phyloP scores from a whole-genome alignment of 331 rosid species.

The Dryas integrifolia region DNA sequence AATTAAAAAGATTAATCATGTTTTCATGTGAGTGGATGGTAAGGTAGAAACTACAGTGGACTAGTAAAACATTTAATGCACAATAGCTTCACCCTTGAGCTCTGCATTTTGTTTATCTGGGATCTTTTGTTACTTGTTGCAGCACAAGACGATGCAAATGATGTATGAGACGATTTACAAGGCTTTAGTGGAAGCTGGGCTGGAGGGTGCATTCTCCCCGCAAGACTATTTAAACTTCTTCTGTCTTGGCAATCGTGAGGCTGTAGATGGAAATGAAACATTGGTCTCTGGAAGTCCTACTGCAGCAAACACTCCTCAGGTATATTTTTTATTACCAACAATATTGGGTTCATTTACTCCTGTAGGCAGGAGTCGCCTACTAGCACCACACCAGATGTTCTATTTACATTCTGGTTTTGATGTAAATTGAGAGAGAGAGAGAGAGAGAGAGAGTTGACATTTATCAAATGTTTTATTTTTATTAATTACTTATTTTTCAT shows the following conservation, averaged over 20 bases:
- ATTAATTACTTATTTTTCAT: not conserved
- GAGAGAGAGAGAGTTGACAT: not conserved
- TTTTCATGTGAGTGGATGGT: not conserved
- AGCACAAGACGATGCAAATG: conserved; percentile 98
- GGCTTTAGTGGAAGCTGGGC: conserved; percentile 87
- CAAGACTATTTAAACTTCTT: conserved; percentile 93
- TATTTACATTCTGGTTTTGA: not conserved
- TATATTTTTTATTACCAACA: conserved; percentile 25
- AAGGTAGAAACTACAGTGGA: not conserved
- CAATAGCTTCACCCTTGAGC: conserved; percentile 6
- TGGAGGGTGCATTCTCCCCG: conserved; percentile 70
- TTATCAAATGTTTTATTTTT: not conserved
- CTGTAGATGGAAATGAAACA: conserved; percentile 42
- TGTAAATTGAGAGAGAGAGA: not conserved
- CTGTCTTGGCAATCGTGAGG: conserved; percentile 96
- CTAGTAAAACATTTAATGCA: not conserved
- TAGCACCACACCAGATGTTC: not conserved
- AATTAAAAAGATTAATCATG: not conserved
- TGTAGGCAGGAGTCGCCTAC: not conserved
- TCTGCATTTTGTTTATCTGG: conserved; percentile 12
- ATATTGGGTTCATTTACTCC: not conserved
- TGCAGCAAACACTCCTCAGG: conserved; percentile 78
- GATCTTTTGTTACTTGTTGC: conserved; percentile 30
- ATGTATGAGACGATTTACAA: conserved; percentile 92
- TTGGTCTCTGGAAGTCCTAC: conserved; percentile 49